A percentile compares a stretch with the other conserved stretches of the same genome.
phyloP scores from a whole-genome alignment of 1,284 basidiomycete genomes.

The Heterobasidion parviporum region DNA sequence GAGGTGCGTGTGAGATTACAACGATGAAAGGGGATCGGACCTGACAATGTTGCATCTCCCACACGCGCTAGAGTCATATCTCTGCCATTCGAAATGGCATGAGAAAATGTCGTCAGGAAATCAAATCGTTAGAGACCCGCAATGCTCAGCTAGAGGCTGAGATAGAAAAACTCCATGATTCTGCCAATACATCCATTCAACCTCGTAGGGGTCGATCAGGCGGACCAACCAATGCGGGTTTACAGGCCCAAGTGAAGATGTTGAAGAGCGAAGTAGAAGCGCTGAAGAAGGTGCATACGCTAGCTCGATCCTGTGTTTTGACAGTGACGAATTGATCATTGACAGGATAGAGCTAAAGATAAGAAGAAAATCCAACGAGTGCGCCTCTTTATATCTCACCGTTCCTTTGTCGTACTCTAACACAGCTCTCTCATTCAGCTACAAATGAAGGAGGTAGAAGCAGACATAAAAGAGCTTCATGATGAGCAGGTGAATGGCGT shows the following conservation, averaged over 20 bases:
- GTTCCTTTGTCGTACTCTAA: neutral
- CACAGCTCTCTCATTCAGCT: slow-evolving; percentile 19
- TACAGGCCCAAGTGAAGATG: slow-evolving; percentile 17
- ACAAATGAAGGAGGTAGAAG: slow-evolving; percentile 25
- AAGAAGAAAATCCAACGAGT: slow-evolving; percentile 22
- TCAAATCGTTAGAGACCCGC: slow-evolving; percentile 13
- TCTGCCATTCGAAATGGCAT: slow-evolving; percentile 15
- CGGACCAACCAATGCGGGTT: slow-evolving; percentile 9
- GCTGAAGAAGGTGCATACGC: slow-evolving; percentile 19
- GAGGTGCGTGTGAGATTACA: neutral
- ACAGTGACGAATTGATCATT: neutral
- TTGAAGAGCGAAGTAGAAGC: slow-evolving; percentile 17
- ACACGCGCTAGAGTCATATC: slow-evolving; percentile 15
- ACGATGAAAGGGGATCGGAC: too few species aligned
- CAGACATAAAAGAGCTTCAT: slow-evolving; percentile 30
- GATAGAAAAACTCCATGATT: slow-evolving; percentile 18
- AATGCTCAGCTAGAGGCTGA: slow-evolving; percentile 19
- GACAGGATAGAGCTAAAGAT: slow-evolving; percentile 8
- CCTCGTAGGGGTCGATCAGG: slow-evolving; percentile 17
- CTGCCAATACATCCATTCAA: slow-evolving; percentile 17
- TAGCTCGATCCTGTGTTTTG: neutral
- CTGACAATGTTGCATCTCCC: too few species aligned
- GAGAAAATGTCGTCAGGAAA: slow-evolving; percentile 12
- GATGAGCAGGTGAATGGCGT: slow-evolving; percentile 19
- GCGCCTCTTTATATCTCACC: neutral